Evolutionary conservation across 192 early-diverging fungal species (phyloP).

Genomic region (Backusella sp.): DNA sequence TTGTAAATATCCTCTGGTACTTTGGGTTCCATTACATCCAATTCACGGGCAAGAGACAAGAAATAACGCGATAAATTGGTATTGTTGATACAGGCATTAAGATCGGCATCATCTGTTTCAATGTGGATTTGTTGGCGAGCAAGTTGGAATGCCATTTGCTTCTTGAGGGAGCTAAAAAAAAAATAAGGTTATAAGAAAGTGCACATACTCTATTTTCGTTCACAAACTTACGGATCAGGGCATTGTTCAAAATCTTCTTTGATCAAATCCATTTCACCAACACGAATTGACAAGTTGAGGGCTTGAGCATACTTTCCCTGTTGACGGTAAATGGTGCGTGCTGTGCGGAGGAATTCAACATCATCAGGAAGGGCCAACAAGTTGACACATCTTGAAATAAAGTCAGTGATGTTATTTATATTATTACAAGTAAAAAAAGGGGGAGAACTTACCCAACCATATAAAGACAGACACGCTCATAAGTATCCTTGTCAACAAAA

Average conservation of each 20-base stretch:
- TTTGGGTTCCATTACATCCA: slow-evolving; percentile 95
- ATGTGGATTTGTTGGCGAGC: slow-evolving; percentile 89
- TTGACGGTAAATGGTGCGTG: slow-evolving; percentile 88
- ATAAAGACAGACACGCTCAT: slow-evolving; percentile 92
- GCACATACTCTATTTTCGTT: background rate
- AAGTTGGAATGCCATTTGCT: slow-evolving; percentile 94
- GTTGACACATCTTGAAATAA: slow-evolving; percentile 72
- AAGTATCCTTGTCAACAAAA: slow-evolving; percentile 93
- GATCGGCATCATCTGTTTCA: slow-evolving; percentile 81
- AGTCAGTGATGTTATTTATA: background rate
- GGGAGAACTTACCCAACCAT: slow-evolving; percentile 70
- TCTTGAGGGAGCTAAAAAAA: slow-evolving; percentile 67
- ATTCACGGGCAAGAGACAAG: slow-evolving; percentile 82
- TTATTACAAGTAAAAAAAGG: background rate
- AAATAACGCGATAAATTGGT: slow-evolving; percentile 85
- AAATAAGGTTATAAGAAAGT: background rate
- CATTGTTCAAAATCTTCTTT: slow-evolving; percentile 85
- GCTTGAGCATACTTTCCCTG: slow-evolving; percentile 81
- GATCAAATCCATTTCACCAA: slow-evolving; percentile 81
- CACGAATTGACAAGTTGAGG: slow-evolving; percentile 80
- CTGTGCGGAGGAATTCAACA: slow-evolving; percentile 76
- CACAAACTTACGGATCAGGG: slow-evolving; percentile 58
- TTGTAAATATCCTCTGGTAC: slow-evolving; percentile 99
- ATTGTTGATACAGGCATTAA: slow-evolving; percentile 90
- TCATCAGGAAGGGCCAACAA: slow-evolving; percentile 92